Percentiles rank a stretch among this genome's conserved stretches.
Evolutionary conservation across 75 land plant species (phyloP).

Genomic region (Chamaecyparis obtusa): DNA sequence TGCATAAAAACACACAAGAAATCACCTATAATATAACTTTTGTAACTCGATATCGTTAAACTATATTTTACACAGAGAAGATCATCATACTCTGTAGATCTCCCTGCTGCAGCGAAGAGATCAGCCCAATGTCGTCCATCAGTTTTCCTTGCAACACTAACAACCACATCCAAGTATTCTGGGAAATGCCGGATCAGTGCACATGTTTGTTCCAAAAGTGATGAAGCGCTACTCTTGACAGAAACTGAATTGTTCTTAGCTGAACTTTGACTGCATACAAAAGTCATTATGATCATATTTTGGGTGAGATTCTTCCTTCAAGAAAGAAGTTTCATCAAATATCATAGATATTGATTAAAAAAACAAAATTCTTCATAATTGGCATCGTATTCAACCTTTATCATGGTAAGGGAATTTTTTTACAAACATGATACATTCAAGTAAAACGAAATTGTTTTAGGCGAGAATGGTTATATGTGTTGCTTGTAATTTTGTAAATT

Average conservation of each 20-base stretch:
- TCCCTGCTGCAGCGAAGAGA: slow-evolving; percentile 94
- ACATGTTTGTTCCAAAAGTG: slow-evolving; percentile 89
- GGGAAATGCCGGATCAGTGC: slow-evolving; percentile 76
- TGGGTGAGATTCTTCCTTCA: background rate
- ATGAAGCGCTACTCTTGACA: slow-evolving; percentile 17
- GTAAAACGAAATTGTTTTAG: background rate
- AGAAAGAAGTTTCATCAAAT: slow-evolving; percentile 2
- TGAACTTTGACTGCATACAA: slow-evolving; percentile 53
- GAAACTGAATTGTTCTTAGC: slow-evolving; percentile 37
- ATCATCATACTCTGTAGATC: slow-evolving; percentile 85
- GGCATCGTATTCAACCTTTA: background rate
- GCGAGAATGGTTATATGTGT: background rate
- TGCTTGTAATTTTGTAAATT: background rate
- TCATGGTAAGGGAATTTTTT: background rate
- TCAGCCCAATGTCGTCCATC: slow-evolving; percentile 98
- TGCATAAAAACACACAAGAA: background rate
- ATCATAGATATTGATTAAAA: background rate
- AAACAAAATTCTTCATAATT: background rate
- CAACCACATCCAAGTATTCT: slow-evolving; percentile 95
- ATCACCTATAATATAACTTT: background rate
- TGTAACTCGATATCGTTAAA: background rate
- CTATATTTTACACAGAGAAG: slow-evolving; percentile 6
- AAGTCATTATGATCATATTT: background rate
- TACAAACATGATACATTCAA: background rate
- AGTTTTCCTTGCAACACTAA: slow-evolving; percentile 98